These are phyloP conservation scores for Beta corolliflora DNA, from an alignment of 179 eudicot genomes.

Conservation along the genomic window DNA sequence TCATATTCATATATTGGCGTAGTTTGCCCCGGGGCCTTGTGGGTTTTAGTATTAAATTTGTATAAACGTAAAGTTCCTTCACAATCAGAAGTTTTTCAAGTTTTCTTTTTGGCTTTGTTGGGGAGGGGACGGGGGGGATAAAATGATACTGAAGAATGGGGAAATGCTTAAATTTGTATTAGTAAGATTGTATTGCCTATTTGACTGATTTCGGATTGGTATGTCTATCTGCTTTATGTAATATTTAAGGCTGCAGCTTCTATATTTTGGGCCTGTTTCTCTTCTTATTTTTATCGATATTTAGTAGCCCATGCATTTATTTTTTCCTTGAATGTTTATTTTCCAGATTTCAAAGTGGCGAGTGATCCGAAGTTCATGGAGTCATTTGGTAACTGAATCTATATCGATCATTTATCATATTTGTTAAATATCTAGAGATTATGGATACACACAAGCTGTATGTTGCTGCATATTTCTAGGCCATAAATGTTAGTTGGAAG, in stretches of 20 bases:
- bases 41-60: background rate
- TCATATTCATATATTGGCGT: background rate
- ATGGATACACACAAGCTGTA: constrained; percentile 8
- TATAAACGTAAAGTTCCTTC: background rate
- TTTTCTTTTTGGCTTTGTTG: background rate
- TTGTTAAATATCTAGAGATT: constrained; percentile 1
- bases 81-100: background rate
- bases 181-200: background rate
- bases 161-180: background rate
- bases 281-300: background rate
- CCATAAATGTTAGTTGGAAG: background rate
- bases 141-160: background rate
- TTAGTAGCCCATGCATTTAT: background rate
- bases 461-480: background rate
- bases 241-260: background rate
- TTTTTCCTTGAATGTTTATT: constrained; percentile 4
- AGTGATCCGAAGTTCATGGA: constrained; percentile 70
- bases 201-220: background rate
- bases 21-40: background rate
- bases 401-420: background rate
- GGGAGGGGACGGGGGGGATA: background rate
- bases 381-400: constrained; percentile 66
- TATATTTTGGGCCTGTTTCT: background rate
- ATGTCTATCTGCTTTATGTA: background rate
- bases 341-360: constrained; percentile 64